Evolutionary conservation across 495 filamentous ascomycete genomes (phyloP), one percentile per base, ranked within the genome.

Genomic region (Hapsidospora chrysogenum): DNA sequence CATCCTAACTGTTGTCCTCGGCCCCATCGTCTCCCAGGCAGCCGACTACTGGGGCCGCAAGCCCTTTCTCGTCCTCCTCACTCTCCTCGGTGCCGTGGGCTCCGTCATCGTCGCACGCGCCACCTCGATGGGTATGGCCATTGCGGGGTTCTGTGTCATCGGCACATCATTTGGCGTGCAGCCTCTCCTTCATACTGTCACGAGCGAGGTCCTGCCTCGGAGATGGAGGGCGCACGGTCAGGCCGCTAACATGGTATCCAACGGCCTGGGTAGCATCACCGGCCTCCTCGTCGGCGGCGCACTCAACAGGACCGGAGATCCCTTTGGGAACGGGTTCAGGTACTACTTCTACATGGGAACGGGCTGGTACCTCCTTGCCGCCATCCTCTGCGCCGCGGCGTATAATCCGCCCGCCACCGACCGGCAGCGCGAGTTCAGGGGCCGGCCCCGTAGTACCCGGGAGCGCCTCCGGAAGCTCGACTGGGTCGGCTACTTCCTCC

Each of bases 31-130:
- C 7, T 50, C 52, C 3, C 56, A 60, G 30, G 54, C 54, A 0
- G 46, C 50, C 26, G 56, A 60, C 30, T 54, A 53, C 36, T 60
- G 56, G 56, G 49, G 52, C 3, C 48, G 56, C 3, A 48, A 47
- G 39, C 54, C 41, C 39, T 49, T 56, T 25, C 42, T 60, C 17
- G 47, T 60, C 16, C 34, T 49, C 30, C 40, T 49, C 6, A 54
- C 45, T 21, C 27, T 48, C 8, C 32, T 44, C 16, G 55, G 55
- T 23, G 46, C 38, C 16, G 35, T 50, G 8, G 57, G 57, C 0
- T 44, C 37, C 1, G 17, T 56, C 4, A 22, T 61, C 15, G 48
- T 59, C 6, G 40, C 52, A 7, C 43, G 50, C 2, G 52, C 57
- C 14, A 42, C 22, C 1, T 40, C 40, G 6, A 54, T 57, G 36